Conservation (phyloP, 768 basidiomycete species). For the Tephrocybe sp. region DNA sequence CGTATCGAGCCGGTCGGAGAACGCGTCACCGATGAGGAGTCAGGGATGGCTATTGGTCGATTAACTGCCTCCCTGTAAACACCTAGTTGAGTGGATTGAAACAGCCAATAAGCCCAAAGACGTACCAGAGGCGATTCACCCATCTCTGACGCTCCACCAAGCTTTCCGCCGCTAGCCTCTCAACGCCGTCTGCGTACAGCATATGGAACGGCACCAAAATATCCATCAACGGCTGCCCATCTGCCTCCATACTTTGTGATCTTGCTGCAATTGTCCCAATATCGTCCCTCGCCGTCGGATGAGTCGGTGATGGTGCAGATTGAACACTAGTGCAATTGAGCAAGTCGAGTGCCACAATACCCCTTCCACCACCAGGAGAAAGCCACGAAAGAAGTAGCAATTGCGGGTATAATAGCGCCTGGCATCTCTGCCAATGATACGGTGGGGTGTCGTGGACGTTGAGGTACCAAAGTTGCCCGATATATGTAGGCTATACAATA, state of each 20-base stretch:
- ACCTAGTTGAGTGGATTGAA: not conserved
- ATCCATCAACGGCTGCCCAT: constrained; percentile 57
- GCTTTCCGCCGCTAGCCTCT: constrained; percentile 86
- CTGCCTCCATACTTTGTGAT: constrained; percentile 49
- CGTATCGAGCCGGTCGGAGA: constrained; percentile 60
- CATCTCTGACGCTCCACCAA: constrained; percentile 83
- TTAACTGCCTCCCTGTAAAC: constrained; percentile 73
- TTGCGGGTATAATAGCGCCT: constrained; percentile 79
- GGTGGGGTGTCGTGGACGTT: constrained; percentile 85
- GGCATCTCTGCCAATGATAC: constrained; percentile 78
- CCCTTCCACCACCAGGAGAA: constrained; percentile 76
- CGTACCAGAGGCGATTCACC: constrained; percentile 88
- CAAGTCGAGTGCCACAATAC: constrained; percentile 83
- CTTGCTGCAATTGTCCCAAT: constrained; percentile 83
- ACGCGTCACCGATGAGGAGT: constrained; percentile 46
- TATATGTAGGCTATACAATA: constrained; percentile 71
- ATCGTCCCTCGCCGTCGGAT: constrained; percentile 79
- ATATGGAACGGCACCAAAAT: constrained; percentile 88
- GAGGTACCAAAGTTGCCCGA: constrained; percentile 86
- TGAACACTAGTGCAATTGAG: constrained; percentile 85
- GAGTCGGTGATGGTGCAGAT: constrained; percentile 75
- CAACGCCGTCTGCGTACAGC: constrained; percentile 86
- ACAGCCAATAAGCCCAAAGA: constrained; percentile 15
- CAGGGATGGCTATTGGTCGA: constrained; percentile 45
- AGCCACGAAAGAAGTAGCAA: constrained; percentile 87